These are phyloP conservation scores for Gentiana dahurica DNA, from an alignment of 257 asterid genomes.

Conservation along the genomic window DNA sequence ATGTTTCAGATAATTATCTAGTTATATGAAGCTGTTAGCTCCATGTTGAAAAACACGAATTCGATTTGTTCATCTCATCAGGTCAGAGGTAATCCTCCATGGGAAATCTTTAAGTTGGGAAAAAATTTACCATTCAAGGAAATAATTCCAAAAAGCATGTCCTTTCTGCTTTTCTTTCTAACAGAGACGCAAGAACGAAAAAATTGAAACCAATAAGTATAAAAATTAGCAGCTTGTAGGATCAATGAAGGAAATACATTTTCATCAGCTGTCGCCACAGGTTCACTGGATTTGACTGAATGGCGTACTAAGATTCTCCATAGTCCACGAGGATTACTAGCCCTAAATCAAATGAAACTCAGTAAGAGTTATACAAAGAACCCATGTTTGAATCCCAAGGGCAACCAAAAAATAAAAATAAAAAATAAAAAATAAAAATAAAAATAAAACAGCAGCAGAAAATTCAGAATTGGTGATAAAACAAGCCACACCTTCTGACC, in stretches of 20 bases:
- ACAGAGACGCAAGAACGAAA: not conserved
- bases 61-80: too few relatives aligned
- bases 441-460: not conserved
- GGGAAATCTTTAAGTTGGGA: too few relatives aligned
- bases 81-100: too few relatives aligned
- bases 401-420: not conserved
- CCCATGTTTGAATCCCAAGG: constrained; percentile 4
- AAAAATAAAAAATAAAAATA: not conserved
- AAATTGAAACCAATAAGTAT: constrained; percentile 4
- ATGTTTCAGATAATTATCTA: too few relatives aligned
- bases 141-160: too few relatives aligned
- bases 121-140: too few relatives aligned
- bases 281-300: constrained; percentile 37
- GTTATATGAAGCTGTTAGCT: too few relatives aligned
- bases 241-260: constrained; percentile 33
- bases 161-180: not conserved
- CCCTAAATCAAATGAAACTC: constrained; percentile 19
- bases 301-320: constrained; percentile 53
- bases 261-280: constrained; percentile 32
- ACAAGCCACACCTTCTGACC: constrained; percentile 38
- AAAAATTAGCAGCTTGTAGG: constrained; percentile 7
- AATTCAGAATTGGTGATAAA: constrained; percentile 1
- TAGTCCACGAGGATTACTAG: constrained; percentile 46
- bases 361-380: not conserved
- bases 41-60: too few relatives aligned